These are phyloP conservation scores for Skeletonema costatum DNA, from an alignment of 108 stramenopile genomes.

Conservation along the genomic window DNA sequence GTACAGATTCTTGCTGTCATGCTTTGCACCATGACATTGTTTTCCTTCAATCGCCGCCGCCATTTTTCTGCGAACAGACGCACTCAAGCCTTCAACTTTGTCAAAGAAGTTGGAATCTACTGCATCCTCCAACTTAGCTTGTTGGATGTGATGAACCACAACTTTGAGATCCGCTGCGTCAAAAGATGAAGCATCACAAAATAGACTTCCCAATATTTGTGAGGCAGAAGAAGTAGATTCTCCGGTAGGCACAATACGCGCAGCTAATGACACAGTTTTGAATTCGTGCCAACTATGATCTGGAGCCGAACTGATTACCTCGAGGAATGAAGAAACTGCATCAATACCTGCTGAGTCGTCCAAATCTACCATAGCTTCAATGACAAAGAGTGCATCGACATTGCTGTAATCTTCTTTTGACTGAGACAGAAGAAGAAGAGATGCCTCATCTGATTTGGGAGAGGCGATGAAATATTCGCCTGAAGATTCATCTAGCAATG, in stretches of 20 bases:
- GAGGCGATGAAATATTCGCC: slow-evolving; percentile 42
- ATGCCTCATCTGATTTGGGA: slow-evolving; percentile 40
- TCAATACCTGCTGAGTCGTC: slow-evolving; percentile 41
- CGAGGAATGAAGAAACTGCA: slow-evolving; percentile 47
- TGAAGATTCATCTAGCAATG: slow-evolving; percentile 46
- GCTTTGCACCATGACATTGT: neutral
- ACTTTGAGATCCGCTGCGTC: slow-evolving; percentile 26
- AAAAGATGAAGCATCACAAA: slow-evolving; percentile 41
- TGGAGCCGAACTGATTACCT: slow-evolving; percentile 36
- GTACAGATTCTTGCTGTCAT: slow-evolving; percentile 46
- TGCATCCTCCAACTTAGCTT: slow-evolving; percentile 1
- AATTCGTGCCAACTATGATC: slow-evolving; percentile 31
- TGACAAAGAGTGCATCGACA: slow-evolving; percentile 56
- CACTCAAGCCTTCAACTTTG: slow-evolving; percentile 1
- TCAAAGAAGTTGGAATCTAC: slow-evolving; percentile 11
- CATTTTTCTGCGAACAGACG: slow-evolving; percentile 10
- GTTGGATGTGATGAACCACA: slow-evolving; percentile 10
- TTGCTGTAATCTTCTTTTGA: slow-evolving; percentile 20
- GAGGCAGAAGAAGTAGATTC: slow-evolving; percentile 24
- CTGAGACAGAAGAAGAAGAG: slow-evolving; percentile 39
- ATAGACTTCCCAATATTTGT: slow-evolving; percentile 35
- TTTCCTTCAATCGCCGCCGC: slow-evolving; percentile 1
- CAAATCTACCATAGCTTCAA: slow-evolving; percentile 69
- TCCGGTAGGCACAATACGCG: slow-evolving; percentile 55
- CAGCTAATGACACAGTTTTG: slow-evolving; percentile 49